Conservation (phyloP, 208 protist species). For the Balamuthia mandrillaris region DNA sequence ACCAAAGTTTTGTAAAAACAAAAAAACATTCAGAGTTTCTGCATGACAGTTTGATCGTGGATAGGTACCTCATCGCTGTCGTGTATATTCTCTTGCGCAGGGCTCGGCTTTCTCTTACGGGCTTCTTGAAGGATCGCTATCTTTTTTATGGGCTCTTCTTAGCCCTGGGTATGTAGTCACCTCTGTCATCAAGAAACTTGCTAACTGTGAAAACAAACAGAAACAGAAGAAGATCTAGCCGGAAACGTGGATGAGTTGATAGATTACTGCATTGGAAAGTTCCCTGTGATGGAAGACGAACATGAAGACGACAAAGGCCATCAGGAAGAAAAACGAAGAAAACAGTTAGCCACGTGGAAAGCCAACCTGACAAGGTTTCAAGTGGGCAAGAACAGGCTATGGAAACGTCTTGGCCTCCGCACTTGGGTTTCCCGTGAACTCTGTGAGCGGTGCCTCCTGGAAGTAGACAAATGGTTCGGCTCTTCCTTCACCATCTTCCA, state of each 20-base stretch:
- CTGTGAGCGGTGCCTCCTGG: no score
- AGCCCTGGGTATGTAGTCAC: background rate
- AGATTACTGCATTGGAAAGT: background rate
- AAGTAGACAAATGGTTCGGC: no score
- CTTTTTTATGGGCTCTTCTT: background rate
- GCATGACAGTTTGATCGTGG: background rate
- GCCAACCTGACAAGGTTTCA: background rate
- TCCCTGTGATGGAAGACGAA: background rate
- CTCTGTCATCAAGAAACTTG: background rate
- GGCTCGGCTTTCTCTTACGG: background rate
- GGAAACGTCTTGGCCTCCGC: background rate
- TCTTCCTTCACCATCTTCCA: no score
- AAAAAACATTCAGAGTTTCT: conserved; percentile 10
- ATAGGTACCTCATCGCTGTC: background rate
- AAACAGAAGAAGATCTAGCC: conserved; percentile 1
- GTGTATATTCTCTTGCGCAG: background rate
- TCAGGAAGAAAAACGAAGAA: background rate
- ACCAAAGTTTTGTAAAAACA: no score
- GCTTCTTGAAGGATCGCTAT: conserved; percentile 15
- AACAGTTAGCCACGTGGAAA: no score
- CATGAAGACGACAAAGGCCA: background rate
- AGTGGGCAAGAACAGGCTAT: conserved; percentile 10
- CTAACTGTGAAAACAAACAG: background rate
- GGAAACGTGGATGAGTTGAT: background rate
- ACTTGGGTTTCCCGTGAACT: background rate